Percentiles rank a stretch among this genome's conserved stretches.
These are phyloP conservation scores for Entomortierella parvispora DNA, from an alignment of 192 early-diverging fungal genomes.

Conservation along the genomic window DNA sequence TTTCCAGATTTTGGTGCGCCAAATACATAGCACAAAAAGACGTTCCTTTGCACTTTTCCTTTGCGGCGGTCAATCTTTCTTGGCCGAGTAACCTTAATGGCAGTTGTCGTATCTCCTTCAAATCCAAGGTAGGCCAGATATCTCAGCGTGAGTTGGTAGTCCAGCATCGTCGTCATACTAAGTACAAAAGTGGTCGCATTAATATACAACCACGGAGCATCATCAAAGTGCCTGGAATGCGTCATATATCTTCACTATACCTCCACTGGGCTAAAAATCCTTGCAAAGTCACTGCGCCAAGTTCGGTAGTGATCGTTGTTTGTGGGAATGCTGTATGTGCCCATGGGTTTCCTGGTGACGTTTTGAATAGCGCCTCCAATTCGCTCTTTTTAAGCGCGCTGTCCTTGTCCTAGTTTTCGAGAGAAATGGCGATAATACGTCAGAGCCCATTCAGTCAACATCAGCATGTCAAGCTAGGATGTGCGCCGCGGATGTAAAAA, in stretches of 20 bases:
- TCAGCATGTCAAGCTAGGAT: neutral
- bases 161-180: conserved; percentile 96
- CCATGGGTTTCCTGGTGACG: conserved; percentile 97
- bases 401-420: conserved; percentile 82
- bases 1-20: conserved; percentile 95
- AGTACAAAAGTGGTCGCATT: neutral
- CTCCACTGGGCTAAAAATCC: conserved; percentile 99
- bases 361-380: conserved; percentile 86
- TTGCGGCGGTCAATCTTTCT: conserved; percentile 78
- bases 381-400: conserved; percentile 90
- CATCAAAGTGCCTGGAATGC: neutral
- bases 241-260: conserved; percentile 49
- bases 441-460: neutral
- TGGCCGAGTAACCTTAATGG: conserved; percentile 82
- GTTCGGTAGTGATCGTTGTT: conserved; percentile 89
- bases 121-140: conserved; percentile 98
- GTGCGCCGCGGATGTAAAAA: no score
- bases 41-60: conserved; percentile 87
- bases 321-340: conserved; percentile 84
- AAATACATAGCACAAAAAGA: conserved; percentile 95
- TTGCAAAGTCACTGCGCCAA: conserved; percentile 92
- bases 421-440: neutral
- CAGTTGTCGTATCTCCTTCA: conserved; percentile 88
- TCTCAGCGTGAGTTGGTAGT: conserved; percentile 88
- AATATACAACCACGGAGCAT: no score